These are phyloP conservation scores for Aspergillus olivimuriae DNA, from an alignment of 495 filamentous ascomycete genomes.

Conservation along the genomic window DNA sequence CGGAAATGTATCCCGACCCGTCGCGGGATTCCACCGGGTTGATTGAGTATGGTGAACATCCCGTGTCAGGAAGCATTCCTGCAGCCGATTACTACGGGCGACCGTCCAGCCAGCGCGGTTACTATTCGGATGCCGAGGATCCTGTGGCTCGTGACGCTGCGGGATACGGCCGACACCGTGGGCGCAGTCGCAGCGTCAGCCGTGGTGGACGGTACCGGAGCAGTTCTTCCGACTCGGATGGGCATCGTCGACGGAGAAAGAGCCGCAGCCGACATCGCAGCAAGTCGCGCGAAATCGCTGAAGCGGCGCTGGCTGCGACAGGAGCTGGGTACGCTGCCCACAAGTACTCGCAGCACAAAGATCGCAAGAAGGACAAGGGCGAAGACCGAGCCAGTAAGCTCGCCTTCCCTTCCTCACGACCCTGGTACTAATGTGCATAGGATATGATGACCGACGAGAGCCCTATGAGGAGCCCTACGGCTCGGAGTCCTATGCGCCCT, in stretches of 20 bases:
- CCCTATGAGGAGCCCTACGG: constrained; percentile 40
- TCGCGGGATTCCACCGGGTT: constrained; percentile 56
- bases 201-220: constrained; percentile 36
- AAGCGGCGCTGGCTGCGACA: constrained; percentile 61
- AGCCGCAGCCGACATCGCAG: constrained; percentile 52
- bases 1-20: constrained; percentile 50
- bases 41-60: constrained; percentile 74
- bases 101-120: constrained; percentile 31
- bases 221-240: constrained; percentile 41
- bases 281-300: constrained; percentile 57
- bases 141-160: constrained; percentile 11
- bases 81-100: constrained; percentile 46
- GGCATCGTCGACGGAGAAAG: constrained; percentile 32
- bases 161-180: constrained; percentile 23
- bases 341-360: constrained; percentile 56
- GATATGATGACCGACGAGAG: constrained; percentile 31
- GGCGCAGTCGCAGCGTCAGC: constrained; percentile 31
- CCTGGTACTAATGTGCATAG: no score
- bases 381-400: constrained; percentile 22
- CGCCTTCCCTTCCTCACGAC: no score
- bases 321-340: constrained; percentile 75
- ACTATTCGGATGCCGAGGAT: constrained; percentile 39
- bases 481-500: constrained; percentile 34
- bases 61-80: constrained; percentile 49
- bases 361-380: constrained; percentile 49